Percentiles rank a stretch among this genome's conserved stretches.
phyloP scores from a whole-genome alignment of 1,139 yeast genomes.

The Diutina rugosa region DNA sequence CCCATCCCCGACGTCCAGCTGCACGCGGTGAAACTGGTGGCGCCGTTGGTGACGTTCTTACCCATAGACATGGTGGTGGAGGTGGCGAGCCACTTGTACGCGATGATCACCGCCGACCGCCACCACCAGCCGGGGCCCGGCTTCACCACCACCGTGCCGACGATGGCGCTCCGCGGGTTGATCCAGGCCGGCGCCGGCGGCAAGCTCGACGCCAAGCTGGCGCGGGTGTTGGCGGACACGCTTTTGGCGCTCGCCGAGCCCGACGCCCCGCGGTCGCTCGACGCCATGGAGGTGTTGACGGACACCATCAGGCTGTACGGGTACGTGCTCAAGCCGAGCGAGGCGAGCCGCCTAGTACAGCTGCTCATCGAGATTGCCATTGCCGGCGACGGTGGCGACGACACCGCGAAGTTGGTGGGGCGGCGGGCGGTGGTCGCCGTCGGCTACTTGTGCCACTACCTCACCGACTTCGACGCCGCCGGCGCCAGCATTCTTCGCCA shows the following conservation, averaged over 20 bases:
- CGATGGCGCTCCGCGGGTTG: conserved; percentile 54
- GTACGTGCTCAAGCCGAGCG: conserved; percentile 26
- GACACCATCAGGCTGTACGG: conserved; percentile 50
- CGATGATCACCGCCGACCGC: neutral
- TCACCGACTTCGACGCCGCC: neutral
- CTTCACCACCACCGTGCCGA: conserved; percentile 51
- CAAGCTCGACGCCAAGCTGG: conserved; percentile 12
- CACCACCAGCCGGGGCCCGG: neutral
- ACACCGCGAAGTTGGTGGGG: neutral
- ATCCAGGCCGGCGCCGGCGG: conserved; percentile 8
- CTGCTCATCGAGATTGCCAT: neutral
- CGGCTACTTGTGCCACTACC: neutral
- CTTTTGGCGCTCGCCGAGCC: neutral
- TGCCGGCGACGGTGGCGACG: neutral
- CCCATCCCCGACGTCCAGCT: conserved; percentile 66
- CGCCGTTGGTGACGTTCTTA: conserved; percentile 14
- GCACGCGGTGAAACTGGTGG: conserved; percentile 56
- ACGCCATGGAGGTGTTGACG: conserved; percentile 49
- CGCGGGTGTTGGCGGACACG: neutral
- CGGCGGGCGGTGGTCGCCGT: neutral
- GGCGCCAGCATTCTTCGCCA: neutral
- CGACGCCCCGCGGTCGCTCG: conserved; percentile 27
- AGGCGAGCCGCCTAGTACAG: conserved; percentile 13
- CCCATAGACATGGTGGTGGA: neutral
- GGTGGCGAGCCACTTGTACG: neutral